Evolutionary conservation across 116 monocot genomes (phyloP), one percentile per base, ranked within the genome.

Genomic region (Phalaenopsis hybrid): DNA sequence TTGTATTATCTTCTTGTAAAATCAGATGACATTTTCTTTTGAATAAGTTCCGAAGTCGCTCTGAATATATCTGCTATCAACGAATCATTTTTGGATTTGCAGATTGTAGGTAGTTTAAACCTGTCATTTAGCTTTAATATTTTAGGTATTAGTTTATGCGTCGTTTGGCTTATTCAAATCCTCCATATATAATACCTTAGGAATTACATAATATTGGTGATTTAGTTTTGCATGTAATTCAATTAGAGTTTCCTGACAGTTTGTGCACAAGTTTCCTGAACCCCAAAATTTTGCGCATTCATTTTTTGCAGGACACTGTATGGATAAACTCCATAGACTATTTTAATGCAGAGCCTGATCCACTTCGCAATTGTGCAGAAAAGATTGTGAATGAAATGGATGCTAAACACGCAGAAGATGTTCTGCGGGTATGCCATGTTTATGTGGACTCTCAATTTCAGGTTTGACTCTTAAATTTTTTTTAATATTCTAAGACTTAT

Each of bases 361-460:
- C 97, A 81, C 89, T 94, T 21, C 82, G 96, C 44, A 90, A 90
- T 69, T 92, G 83, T 80, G 94, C 97, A 25, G 90, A 86, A 82
- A 90, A 89, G 73, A 88, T 97, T 70, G 94, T 94, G 2, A 84
- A 89, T 69, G 97, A 97, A 82, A 91, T 97, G 90, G 93, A 93
- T 79, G 50, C 83, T 44, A 85, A 80, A 73, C 94, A 94, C 65
- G 81, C 88, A 3, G 94, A 97, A 87, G 97, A 97, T 84, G 91
- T 97, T 44, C 88, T 81, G 11, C 85, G 94, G 61, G 76, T 97
- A 70, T 91, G 89, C 83, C 86, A 79, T 16, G 65, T 89, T 78
- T 94, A 91, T 85, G 87, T 97, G 34, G 94, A 97, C 4, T 81
- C 91, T 65, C 87, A 83, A 51, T 90, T 93, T 79, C 95, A 89